A percentile compares a stretch with the other conserved stretches of the same genome.
Evolutionary conservation across 208 protist species (phyloP).

Genomic region (Kentomonas sorsogonicus): DNA sequence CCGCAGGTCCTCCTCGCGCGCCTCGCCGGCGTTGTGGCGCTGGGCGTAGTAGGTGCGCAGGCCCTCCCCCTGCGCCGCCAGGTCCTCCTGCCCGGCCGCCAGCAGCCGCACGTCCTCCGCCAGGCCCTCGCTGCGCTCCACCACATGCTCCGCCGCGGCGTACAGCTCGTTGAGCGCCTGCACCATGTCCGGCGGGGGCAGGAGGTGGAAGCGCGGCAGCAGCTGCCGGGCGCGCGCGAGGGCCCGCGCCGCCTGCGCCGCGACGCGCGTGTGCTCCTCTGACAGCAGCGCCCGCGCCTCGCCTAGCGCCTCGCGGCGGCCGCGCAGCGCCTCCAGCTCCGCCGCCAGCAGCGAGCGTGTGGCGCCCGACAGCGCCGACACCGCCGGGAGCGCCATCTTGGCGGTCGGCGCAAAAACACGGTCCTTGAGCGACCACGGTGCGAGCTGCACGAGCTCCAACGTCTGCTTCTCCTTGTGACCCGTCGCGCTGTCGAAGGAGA

Average conservation of each 20-base stretch:
- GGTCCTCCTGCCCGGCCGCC: conserved; percentile 49
- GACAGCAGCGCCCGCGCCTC: conserved; percentile 43
- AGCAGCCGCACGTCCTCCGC: conserved; percentile 48
- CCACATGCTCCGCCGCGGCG: conserved; percentile 72
- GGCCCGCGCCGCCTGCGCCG: conserved; percentile 33
- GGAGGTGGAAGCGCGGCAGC: conserved; percentile 71
- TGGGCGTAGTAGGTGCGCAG: conserved; percentile 60
- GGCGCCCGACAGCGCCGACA: conserved; percentile 42
- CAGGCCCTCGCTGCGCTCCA: conserved; percentile 48
- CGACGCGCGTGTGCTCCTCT: conserved; percentile 50
- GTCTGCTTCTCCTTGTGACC: conserved; percentile 65
- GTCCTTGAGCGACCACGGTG: conserved; percentile 33
- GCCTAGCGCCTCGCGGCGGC: conserved; percentile 31
- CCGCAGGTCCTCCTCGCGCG: conserved; percentile 52
- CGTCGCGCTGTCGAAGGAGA: conserved; percentile 63
- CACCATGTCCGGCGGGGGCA: conserved; percentile 81
- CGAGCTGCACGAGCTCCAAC: conserved; percentile 57
- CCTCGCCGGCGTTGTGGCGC: conserved; percentile 20
- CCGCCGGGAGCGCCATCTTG: conserved; percentile 21
- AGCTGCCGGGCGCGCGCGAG: conserved; percentile 27
- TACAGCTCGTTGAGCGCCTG: conserved; percentile 82
- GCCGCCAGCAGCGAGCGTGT: conserved; percentile 37
- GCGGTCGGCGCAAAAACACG: conserved; percentile 38
- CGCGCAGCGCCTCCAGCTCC: conserved; percentile 63
- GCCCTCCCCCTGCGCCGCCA: conserved; percentile 37